phyloP scores from a whole-genome alignment of 2,329 filamentous ascomycete genomes.

The Cordyceps militaris region DNA sequence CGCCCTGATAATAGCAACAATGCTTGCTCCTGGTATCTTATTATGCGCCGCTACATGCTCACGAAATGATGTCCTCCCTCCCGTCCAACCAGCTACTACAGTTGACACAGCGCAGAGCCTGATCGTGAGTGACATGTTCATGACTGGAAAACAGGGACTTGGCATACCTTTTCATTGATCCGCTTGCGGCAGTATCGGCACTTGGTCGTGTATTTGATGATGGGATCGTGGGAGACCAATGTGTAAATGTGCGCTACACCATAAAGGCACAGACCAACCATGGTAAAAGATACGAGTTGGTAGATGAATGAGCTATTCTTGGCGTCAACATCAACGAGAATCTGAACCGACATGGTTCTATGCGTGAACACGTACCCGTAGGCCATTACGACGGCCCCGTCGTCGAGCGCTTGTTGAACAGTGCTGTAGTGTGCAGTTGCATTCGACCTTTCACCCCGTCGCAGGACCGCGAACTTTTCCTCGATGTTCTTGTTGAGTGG shows the following conservation, averaged over 20 bases:
- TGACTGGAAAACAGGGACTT: not conserved
- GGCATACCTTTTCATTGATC: constrained; percentile 54
- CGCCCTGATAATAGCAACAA: not conserved
- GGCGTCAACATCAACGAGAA: not conserved
- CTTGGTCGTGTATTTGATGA: constrained; percentile 63
- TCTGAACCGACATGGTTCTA: not conserved
- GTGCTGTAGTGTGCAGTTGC: constrained; percentile 59
- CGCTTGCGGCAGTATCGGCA: constrained; percentile 61
- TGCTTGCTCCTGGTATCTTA: not conserved
- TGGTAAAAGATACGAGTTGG: constrained; percentile 57
- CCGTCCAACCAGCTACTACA: constrained; percentile 48
- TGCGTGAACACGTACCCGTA: constrained; percentile 47
- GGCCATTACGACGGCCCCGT: constrained; percentile 65
- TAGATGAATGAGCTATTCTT: constrained; percentile 49
- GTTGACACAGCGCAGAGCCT: constrained; percentile 40
- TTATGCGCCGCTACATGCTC: not conserved
- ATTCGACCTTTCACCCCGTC: constrained; percentile 47
- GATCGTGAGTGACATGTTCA: constrained; percentile 10
- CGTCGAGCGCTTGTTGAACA: constrained; percentile 57
- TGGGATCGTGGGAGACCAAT: constrained; percentile 53
- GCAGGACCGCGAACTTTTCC: constrained; percentile 64
- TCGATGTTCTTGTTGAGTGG: constrained; percentile 65
- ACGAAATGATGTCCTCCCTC: constrained; percentile 32
- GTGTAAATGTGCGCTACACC: constrained; percentile 56
- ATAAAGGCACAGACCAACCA: constrained; percentile 60